Evolutionary conservation across 257 asterid genomes (phyloP).

Genomic region (Capsicum chinense): DNA sequence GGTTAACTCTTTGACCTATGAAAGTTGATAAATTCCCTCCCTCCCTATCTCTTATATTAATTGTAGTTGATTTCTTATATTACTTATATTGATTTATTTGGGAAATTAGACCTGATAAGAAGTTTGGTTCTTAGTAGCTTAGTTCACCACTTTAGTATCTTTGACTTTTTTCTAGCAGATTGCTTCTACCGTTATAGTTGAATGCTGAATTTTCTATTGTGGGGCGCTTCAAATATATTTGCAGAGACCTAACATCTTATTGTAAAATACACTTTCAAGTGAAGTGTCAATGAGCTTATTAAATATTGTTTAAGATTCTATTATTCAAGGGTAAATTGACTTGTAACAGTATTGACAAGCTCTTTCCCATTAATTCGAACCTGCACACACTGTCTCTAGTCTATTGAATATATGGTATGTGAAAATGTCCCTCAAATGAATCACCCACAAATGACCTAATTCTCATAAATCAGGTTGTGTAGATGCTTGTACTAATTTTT

Average conservation of each 20-base stretch:
- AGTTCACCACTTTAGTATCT: not conserved
- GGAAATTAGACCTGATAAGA: slow-evolving; percentile 79
- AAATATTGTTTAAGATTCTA: slow-evolving; percentile 71
- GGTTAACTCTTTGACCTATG: too few relatives aligned
- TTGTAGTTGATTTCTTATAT: too few relatives aligned
- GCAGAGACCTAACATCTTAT: slow-evolving; percentile 87
- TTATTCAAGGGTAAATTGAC: slow-evolving; percentile 76
- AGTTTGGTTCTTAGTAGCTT: slow-evolving; percentile 48
- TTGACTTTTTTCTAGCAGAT: not conserved
- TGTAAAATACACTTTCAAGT: slow-evolving; percentile 88
- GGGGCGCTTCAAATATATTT: not conserved
- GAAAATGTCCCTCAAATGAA: too few relatives aligned
- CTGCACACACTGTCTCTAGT: slow-evolving; percentile 69
- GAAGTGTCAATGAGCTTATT: slow-evolving; percentile 53
- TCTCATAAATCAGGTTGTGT: too few relatives aligned
- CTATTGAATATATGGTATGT: slow-evolving; percentile 39
- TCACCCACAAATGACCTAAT: too few relatives aligned
- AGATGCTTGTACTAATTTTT: too few relatives aligned
- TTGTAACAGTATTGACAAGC: slow-evolving; percentile 9
- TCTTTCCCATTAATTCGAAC: not conserved
- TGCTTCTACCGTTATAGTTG: not conserved
- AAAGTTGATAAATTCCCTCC: too few relatives aligned
- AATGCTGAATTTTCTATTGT: not conserved
- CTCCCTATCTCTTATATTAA: too few relatives aligned
- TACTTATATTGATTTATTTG: too few relatives aligned